A percentile compares a stretch with the other conserved stretches of the same genome.
Conservation (phyloP, 495 filamentous ascomycete genomes). For the Penicillium maclennaniae region DNA sequence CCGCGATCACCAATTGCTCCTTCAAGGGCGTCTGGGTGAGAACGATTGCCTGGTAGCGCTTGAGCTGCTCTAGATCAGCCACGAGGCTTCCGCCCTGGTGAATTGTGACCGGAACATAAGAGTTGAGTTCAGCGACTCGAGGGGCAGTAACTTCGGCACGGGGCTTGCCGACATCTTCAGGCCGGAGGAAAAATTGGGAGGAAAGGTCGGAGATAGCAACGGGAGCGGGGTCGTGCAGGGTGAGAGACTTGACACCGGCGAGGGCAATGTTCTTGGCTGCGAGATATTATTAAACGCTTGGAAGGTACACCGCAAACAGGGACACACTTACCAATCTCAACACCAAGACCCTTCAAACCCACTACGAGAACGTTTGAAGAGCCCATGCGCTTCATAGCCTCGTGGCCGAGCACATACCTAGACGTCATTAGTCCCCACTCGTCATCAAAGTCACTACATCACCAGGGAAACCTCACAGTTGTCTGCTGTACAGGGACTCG, state of each 20-base stretch:
- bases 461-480: constrained; percentile 57
- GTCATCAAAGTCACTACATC: background rate
- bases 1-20: constrained; percentile 75
- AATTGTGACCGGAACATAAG: constrained; percentile 84
- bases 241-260: constrained; percentile 87
- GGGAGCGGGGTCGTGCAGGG: constrained; percentile 80
- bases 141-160: constrained; percentile 83
- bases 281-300: constrained; percentile 5
- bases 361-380: constrained; percentile 92
- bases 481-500: constrained; percentile 94
- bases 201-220: constrained; percentile 81
- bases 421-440: constrained; percentile 7
- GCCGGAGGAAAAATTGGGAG: constrained; percentile 91
- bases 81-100: constrained; percentile 62
- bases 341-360: constrained; percentile 88
- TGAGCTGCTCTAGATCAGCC: constrained; percentile 69
- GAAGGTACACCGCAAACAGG: background rate
- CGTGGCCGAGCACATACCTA: constrained; percentile 91
- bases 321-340: constrained; percentile 71
- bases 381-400: constrained; percentile 99
- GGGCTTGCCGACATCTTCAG: constrained; percentile 86
- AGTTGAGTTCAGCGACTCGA: constrained; percentile 89
- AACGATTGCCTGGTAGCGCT: constrained; percentile 87
- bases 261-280: constrained; percentile 96
- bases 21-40: constrained; percentile 78